A percentile compares a stretch with the other conserved stretches of the same genome.
Conservation (phyloP, 1,284 basidiomycete species). For the Heterobasidion annosum region DNA sequence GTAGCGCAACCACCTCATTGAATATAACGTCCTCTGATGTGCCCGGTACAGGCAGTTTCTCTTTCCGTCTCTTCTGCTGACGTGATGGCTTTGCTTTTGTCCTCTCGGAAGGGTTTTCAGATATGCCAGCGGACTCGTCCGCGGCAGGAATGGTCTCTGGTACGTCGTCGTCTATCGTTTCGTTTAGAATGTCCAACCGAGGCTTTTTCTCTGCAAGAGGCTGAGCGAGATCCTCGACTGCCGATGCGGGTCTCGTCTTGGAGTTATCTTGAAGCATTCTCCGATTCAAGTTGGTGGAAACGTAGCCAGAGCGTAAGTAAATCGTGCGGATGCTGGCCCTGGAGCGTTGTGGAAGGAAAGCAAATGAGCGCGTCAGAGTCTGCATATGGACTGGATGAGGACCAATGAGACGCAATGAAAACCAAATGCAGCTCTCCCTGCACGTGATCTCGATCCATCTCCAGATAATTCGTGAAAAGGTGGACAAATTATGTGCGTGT, state of each 20-base stretch:
- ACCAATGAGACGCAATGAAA: neutral
- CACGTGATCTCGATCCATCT: neutral
- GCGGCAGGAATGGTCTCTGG: neutral
- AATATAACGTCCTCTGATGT: slow-evolving; percentile 71
- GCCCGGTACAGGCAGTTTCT: slow-evolving; percentile 47
- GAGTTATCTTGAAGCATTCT: slow-evolving; percentile 1
- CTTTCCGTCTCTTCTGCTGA: slow-evolving; percentile 16
- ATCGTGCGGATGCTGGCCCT: neutral
- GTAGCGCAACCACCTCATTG: slow-evolving; percentile 58
- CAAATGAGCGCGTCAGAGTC: too few species aligned
- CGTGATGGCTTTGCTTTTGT: neutral
- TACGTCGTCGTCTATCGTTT: neutral
- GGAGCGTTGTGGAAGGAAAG: neutral
- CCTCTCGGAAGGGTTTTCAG: neutral
- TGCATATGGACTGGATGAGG: too few species aligned
- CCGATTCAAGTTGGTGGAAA: neutral
- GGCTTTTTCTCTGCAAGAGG: slow-evolving; percentile 26
- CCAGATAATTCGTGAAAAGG: neutral
- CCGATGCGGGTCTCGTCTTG: slow-evolving; percentile 2
- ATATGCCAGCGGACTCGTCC: neutral
- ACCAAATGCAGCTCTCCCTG: neutral
- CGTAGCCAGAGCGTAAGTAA: neutral
- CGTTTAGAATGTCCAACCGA: slow-evolving; percentile 14
- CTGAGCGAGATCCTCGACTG: slow-evolving; percentile 1
- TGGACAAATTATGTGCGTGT: neutral